Conservation (phyloP, 345 rosid species). For the Cardamine chenopodiifolia region DNA sequence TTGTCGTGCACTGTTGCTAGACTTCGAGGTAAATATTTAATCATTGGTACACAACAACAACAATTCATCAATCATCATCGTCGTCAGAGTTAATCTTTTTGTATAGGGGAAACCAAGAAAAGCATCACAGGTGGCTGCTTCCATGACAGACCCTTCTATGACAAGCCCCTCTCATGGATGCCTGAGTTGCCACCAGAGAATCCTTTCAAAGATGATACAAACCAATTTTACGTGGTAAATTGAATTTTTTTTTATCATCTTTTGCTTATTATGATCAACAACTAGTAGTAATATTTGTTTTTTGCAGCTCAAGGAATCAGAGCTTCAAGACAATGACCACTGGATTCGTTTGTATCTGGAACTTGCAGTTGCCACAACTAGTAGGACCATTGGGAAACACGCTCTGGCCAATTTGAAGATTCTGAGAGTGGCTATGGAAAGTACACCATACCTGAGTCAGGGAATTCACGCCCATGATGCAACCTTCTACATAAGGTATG, state of each 20-base stretch:
- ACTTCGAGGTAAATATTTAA: background rate
- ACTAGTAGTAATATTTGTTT: too few relatives aligned
- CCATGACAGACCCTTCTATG: background rate
- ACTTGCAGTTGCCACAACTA: background rate
- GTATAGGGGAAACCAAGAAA: background rate
- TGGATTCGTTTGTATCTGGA: background rate
- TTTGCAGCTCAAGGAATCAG: background rate
- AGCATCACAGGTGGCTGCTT: background rate
- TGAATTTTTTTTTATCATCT: too few relatives aligned
- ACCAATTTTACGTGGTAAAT: background rate
- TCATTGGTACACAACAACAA: too few relatives aligned
- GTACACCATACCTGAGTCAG: background rate
- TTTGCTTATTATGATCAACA: too few relatives aligned
- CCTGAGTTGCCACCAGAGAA: background rate
- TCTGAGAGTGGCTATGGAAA: background rate
- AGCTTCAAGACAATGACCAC: background rate
- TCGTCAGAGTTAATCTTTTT: too few relatives aligned
- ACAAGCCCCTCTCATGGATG: background rate
- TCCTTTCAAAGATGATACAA: background rate
- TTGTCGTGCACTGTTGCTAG: background rate
- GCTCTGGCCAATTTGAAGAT: background rate
- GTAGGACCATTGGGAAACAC: rapidly evolving
- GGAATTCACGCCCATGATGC: background rate
- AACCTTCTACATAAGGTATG: background rate
- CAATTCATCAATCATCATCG: too few relatives aligned